Conservation (phyloP, 768 basidiomycete genomes). For the Amanita fuliginea region DNA sequence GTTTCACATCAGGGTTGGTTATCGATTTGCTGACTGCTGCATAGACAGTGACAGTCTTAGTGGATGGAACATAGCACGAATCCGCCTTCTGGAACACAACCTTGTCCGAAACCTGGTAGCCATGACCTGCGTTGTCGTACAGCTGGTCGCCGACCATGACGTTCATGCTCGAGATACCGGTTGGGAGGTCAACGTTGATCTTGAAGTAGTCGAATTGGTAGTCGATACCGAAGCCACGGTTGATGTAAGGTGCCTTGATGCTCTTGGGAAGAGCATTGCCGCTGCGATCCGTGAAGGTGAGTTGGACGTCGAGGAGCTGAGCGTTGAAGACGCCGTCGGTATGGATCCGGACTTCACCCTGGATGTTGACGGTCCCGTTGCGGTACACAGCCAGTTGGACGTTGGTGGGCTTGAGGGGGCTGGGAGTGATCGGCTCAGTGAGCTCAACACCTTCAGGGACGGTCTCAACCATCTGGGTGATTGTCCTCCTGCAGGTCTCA, state of each 20-base stretch:
- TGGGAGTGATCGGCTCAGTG: background rate
- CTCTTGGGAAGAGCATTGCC: background rate
- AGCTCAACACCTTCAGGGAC: background rate
- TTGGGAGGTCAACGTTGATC: background rate
- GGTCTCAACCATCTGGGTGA: background rate
- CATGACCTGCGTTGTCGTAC: background rate
- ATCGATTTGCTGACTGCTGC: background rate
- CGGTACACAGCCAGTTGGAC: background rate
- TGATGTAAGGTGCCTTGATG: background rate
- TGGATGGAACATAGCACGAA: background rate
- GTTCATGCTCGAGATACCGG: background rate
- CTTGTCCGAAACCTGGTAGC: background rate
- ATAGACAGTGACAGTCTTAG: conserved; percentile 1
- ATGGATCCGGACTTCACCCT: background rate
- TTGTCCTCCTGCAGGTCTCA: background rate
- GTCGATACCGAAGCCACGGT: background rate
- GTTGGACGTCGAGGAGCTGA: background rate
- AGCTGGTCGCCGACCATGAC: background rate
- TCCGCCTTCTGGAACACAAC: background rate
- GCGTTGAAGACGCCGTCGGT: background rate
- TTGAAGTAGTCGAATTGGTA: background rate
- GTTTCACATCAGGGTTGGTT: background rate
- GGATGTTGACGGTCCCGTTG: background rate
- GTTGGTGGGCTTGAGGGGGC: background rate
- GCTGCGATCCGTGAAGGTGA: background rate